Percentiles rank a stretch among this genome's conserved stretches.
Conservation (phyloP, 73 alveolate genomes). For the Chromera velia region DNA sequence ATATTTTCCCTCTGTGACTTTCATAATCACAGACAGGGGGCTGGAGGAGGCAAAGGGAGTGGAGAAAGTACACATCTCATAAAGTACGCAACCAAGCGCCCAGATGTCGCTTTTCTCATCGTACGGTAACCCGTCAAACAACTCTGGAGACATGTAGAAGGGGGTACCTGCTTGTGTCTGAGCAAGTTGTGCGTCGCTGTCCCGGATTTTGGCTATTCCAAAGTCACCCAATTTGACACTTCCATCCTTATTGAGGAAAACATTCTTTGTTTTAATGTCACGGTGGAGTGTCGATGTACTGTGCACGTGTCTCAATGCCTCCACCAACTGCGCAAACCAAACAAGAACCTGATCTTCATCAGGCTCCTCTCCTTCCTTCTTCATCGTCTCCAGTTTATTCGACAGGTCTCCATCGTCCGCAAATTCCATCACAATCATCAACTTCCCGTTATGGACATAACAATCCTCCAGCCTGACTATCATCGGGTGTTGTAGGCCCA, state of each 20-base stretch:
- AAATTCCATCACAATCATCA: slow-evolving; percentile 51
- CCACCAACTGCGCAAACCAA: slow-evolving; percentile 14
- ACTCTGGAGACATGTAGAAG: slow-evolving; percentile 39
- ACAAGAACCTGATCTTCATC: slow-evolving; percentile 25
- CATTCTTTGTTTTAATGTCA: slow-evolving; percentile 38
- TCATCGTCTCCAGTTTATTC: slow-evolving; percentile 10
- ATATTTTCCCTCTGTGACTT: slow-evolving; percentile 28
- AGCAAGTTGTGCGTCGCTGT: too few species aligned
- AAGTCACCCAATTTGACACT: slow-evolving; percentile 47
- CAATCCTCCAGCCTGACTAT: slow-evolving; percentile 55
- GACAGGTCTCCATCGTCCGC: slow-evolving; percentile 51
- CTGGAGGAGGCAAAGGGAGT: slow-evolving; percentile 31
- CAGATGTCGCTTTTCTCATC: slow-evolving; percentile 48
- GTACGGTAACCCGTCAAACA: slow-evolving; percentile 39
- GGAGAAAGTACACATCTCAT: slow-evolving; percentile 33
- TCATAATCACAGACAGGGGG: slow-evolving; percentile 22
- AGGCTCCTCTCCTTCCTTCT: not conserved
- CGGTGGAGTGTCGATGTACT: slow-evolving; percentile 30
- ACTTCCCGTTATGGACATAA: slow-evolving; percentile 54
- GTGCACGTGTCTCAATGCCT: slow-evolving; percentile 41
- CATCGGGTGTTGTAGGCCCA: slow-evolving; percentile 61
- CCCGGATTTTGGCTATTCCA: slow-evolving; percentile 38
- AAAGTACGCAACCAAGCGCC: slow-evolving; percentile 51
- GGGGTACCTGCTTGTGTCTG: too few species aligned
- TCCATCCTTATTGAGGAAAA: slow-evolving; percentile 24